Evolutionary conservation across 164 flowering plant species (phyloP), one percentile per base, ranked within the genome.

Genomic region (Macadamia integrifolia): DNA sequence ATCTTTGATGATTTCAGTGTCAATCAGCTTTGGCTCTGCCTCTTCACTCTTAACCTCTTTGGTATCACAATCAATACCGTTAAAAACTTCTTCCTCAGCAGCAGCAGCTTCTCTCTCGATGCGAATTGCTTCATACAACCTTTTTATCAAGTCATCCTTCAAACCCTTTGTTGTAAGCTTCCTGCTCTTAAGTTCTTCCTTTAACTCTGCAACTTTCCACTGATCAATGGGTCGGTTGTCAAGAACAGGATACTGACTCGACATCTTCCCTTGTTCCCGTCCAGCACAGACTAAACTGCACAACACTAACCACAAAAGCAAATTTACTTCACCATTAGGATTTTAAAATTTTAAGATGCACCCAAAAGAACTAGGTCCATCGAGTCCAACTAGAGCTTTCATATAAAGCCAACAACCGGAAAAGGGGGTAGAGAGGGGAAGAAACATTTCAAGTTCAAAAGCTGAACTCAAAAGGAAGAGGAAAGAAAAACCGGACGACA

Each of bases 191-290:
- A 93, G 98, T 80, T 93, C 98, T 66, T 91, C 97, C 74, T 86
- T 93, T 69, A 93, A 75, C 79, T 91, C 98, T 17, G 91, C 82
- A 30, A 93, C 98, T 79, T 79, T 93, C 98, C 93, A 89, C 61
- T 90, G 91, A 75, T 93, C 91, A 77, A 93, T 84, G 48, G 96
- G 84, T 63, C 82, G 75, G 73, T 84, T 79, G 14, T 79, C 86
- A 30, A 93, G 87, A 65, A 84, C 66, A 29, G 84, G 86, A 79
- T 93, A 89, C 13, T 72, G 72, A 0, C 89, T 78, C 1, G 91
- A 84, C 86, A 83, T 83, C 72, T 66, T 81, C 4, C 60, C 48
- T 31, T 7, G 12, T 53, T 1, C 9, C 65, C 14, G 49, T 17
- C 53, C 32, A 67, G 64, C 52, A 60, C 70, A 72, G 77, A 50